These are phyloP conservation scores for Mycena pura DNA, from an alignment of 768 basidiomycete species.

Conservation along the genomic window DNA sequence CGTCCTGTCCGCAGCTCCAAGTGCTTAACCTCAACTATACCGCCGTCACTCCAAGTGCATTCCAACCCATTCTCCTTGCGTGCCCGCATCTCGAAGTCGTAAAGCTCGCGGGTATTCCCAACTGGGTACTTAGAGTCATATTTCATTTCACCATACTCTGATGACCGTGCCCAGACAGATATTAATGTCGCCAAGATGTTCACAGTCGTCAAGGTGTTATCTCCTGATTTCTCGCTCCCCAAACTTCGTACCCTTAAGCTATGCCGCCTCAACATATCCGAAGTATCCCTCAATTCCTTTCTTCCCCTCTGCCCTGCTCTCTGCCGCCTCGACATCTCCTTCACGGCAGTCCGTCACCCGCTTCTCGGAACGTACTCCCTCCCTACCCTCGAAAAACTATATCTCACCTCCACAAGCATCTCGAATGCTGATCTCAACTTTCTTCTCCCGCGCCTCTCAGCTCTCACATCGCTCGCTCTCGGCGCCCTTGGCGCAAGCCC, in stretches of 20 bases:
- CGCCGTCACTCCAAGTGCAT: slow-evolving; percentile 52
- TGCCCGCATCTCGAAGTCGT: slow-evolving; percentile 55
- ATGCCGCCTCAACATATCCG: slow-evolving; percentile 58
- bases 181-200: slow-evolving; percentile 56
- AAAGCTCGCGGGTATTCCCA: slow-evolving; percentile 67
- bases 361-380: slow-evolving; percentile 16
- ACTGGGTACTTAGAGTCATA: slow-evolving; percentile 50
- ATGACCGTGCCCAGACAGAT: slow-evolving; percentile 54
- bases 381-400: slow-evolving; percentile 62
- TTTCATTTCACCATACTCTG: background rate
- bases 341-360: slow-evolving; percentile 59
- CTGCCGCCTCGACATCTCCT: slow-evolving; percentile 66
- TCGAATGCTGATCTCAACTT: slow-evolving; percentile 47
- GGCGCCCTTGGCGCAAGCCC: slow-evolving; percentile 63
- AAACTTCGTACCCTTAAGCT: slow-evolving; percentile 64
- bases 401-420: slow-evolving; percentile 61
- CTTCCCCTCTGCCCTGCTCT: slow-evolving; percentile 57
- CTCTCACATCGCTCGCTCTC: slow-evolving; percentile 56
- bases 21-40: slow-evolving; percentile 69
- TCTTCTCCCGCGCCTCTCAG: slow-evolving; percentile 45
- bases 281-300: slow-evolving; percentile 50
- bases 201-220: slow-evolving; percentile 12
- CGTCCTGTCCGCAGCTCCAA: slow-evolving; percentile 49
- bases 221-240: slow-evolving; percentile 39
- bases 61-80: slow-evolving; percentile 50